Evolutionary conservation across 192 early-diverging fungal species (phyloP), one percentile per base, ranked within the genome.

Genomic region (Allomyces arbusculus): DNA sequence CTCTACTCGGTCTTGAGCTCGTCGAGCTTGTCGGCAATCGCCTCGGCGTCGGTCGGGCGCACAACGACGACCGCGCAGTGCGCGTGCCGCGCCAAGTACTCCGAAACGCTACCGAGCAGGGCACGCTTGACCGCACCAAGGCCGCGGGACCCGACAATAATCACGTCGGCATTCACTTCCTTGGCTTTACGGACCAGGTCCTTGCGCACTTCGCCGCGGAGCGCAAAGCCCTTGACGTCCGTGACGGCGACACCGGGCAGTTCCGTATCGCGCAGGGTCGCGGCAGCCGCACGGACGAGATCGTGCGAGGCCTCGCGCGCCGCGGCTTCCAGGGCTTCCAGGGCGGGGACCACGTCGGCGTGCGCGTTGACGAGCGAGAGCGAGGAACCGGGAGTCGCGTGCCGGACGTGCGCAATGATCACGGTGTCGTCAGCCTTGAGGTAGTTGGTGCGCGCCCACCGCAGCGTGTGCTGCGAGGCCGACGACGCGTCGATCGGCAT

Each of bases 81-180:
- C 9, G 45, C 45, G 45, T 55, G 45, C 12, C 19, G 10, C 12
- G 19, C 45, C 45, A 55, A 11, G 19, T 55, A 55, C 12, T 55
- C 45, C 45, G 45, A 55, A 19, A 55, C 45, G 12, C 12, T 16
- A 11, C 45, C 45, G 45, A 55, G 45, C 45, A 55, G 45, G 12
- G 45, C 45, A 19, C 80, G 62, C 68, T 79, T 78, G 61, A 86
- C 58, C 4, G 69, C 66, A 1, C 86, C 81, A 66, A 81, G 68
- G 20, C 85, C 85, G 33, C 83, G 75, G 23, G 76, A 77, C 20
- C 86, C 86, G 64, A 88, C 69, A 44, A 88, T 71, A 11, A 88
- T 68, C 63, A 78, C 70, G 70, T 81, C 79, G 7, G 84, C 79
- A 24, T 78, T 74, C n/a, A 82, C 24, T 61, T 85, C 80, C 23